These are phyloP conservation scores for Talaromyces proteolyticus DNA, from an alignment of 495 filamentous ascomycete species.

Conservation along the genomic window DNA sequence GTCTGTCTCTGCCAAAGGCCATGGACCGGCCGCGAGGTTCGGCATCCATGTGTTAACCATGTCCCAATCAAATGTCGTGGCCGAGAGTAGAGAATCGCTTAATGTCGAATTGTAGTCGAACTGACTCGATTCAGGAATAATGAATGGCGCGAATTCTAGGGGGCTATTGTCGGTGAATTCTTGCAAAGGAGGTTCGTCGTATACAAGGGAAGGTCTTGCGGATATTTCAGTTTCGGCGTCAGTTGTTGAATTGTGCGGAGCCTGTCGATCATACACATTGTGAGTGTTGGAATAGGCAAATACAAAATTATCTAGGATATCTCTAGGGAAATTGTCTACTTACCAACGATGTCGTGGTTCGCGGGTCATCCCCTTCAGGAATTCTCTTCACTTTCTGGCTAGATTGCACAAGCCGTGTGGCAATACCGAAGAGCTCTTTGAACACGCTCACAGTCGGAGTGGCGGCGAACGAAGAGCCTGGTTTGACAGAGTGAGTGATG, in stretches of 20 bases:
- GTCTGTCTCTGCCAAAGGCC: no score
- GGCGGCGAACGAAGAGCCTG: slow-evolving; percentile 1
- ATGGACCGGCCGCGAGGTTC: no score
- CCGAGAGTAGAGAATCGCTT: not conserved
- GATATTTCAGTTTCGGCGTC: not conserved
- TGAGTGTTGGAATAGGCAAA: not conserved
- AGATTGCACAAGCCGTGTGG: not conserved
- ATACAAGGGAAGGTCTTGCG: not conserved
- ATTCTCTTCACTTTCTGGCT: slow-evolving; percentile 3
- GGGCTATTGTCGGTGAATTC: not conserved
- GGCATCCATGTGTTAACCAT: not conserved
- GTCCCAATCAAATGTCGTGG: not conserved
- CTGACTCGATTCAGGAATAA: slow-evolving; percentile 4
- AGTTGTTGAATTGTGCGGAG: not conserved
- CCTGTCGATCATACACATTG: slow-evolving; percentile 2
- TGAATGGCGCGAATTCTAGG: slow-evolving; percentile 4
- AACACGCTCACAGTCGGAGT: slow-evolving; percentile 3
- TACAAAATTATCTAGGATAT: not conserved
- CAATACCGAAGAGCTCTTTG: slow-evolving; percentile 4
- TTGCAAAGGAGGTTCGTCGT: not conserved
- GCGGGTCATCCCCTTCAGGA: not conserved
- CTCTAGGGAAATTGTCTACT: not conserved
- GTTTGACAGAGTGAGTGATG: slow-evolving; percentile 2
- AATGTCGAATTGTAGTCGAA: not conserved
- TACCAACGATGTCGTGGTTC: slow-evolving; percentile 1